Evolutionary conservation across 139 green algal species (phyloP).

Genomic region (Eudorina sp.): DNA sequence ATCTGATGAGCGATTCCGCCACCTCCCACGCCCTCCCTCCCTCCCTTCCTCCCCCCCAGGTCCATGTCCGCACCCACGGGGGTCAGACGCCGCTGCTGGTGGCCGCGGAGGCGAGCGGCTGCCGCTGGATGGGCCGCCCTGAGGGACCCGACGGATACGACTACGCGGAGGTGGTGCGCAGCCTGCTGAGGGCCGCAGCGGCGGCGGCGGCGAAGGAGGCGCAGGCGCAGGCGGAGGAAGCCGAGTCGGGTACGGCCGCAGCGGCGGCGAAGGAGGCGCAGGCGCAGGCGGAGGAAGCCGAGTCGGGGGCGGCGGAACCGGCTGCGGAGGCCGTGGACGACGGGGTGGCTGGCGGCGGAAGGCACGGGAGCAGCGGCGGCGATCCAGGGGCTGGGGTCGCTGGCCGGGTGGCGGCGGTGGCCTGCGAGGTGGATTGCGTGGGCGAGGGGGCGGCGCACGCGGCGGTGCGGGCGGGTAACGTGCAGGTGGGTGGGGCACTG

Average conservation of each 20-base stretch:
- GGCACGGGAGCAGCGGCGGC: neutral
- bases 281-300: neutral
- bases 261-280: too few species aligned
- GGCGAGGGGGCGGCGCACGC: conserved; percentile 24
- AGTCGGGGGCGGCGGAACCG: too few species aligned
- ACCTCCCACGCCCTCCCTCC: neutral
- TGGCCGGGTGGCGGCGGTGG: neutral
- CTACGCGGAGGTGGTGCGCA: neutral
- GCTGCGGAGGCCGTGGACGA: neutral
- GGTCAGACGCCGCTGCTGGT: conserved; percentile 41
- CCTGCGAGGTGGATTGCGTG: neutral
- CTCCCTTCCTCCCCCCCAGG: neutral
- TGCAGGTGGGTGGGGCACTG: conserved; percentile 1
- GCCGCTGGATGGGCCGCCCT: neutral
- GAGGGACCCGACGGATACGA: neutral
- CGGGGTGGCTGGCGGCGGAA: neutral
- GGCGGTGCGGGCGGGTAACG: conserved; percentile 12
- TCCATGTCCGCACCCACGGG: neutral
- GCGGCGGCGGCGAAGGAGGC: too few species aligned
- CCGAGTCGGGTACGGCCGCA: neutral
- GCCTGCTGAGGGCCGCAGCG: neutral
- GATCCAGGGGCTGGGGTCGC: neutral
- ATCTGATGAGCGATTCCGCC: neutral
- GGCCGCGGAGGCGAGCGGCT: conserved; percentile 38
- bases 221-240: neutral